A percentile compares a stretch with the other conserved stretches of the same genome.
phyloP scores from a whole-genome alignment of 768 basidiomycete species.

The Phaffia tasmanica region DNA sequence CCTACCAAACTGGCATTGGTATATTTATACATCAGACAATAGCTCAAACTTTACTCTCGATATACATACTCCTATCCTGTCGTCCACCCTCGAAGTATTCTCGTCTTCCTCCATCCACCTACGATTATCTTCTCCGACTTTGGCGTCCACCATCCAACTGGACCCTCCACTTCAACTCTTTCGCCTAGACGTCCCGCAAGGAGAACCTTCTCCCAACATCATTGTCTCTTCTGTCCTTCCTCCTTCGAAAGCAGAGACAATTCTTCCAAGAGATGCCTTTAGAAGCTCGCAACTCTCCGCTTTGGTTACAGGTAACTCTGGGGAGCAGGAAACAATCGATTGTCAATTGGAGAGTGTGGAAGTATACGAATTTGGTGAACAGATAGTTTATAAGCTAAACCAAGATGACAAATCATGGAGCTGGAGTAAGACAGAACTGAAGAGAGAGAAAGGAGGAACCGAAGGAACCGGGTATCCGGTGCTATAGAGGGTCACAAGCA shows the following conservation, averaged over 20 bases:
- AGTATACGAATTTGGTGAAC: background rate
- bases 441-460: too few relatives aligned
- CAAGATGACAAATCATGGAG: background rate
- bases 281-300: background rate
- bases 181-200: constrained; percentile 8
- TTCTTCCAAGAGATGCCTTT: constrained; percentile 3
- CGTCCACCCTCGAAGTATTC: constrained; percentile 11
- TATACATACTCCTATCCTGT: constrained; percentile 4
- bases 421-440: background rate
- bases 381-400: background rate
- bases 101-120: constrained; percentile 19
- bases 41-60: background rate
- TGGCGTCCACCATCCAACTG: constrained; percentile 21
- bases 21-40: background rate
- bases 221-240: constrained; percentile 2
- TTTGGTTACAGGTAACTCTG: background rate
- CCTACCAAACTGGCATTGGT: background rate
- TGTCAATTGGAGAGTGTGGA: background rate
- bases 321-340: background rate
- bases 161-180: constrained; percentile 20
- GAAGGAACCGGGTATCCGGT: constrained; percentile 12
- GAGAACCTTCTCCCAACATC: background rate
- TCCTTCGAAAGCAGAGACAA: constrained; percentile 7
- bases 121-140: background rate
- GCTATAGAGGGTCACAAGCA: background rate